Conservation (phyloP, 2,329 filamentous ascomycete species). For the Fusarium chaquense region DNA sequence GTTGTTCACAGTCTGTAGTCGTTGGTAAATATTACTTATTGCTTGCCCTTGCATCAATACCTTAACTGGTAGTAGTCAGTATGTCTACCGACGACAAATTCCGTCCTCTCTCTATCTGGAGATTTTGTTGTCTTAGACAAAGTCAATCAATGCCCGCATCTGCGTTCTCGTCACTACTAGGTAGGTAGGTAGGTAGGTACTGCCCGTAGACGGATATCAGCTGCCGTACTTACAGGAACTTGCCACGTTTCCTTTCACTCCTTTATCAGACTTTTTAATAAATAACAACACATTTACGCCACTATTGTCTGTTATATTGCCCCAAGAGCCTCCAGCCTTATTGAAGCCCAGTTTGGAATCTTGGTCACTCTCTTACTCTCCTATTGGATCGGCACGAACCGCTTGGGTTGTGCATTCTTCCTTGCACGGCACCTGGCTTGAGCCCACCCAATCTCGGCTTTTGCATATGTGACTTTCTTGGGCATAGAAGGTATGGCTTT, state of each 20-base stretch:
- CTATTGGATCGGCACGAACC: conserved; percentile 20
- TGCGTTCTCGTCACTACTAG: neutral
- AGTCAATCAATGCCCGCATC: neutral
- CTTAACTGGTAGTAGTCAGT: neutral
- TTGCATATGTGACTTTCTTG: neutral
- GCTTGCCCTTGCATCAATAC: neutral
- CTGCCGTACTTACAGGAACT: neutral
- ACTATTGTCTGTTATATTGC: neutral
- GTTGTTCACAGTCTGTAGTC: conserved; percentile 5
- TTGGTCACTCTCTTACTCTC: neutral
- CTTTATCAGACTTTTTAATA: neutral
- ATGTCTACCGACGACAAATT: neutral
- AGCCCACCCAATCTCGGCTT: neutral
- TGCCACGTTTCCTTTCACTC: neutral
- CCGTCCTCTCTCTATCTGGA: neutral
- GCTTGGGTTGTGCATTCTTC: conserved; percentile 14
- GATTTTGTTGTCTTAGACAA: neutral
- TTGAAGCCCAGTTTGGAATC: neutral
- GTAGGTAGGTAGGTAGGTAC: too few species aligned
- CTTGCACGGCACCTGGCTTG: conserved; percentile 11
- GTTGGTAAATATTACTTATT: neutral
- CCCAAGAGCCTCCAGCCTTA: neutral
- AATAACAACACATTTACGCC: neutral
- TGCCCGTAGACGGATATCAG: neutral
- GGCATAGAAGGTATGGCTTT: neutral